phyloP scores from a whole-genome alignment of 352 stramenopile genomes.

The Phytophthora citrophthora region DNA sequence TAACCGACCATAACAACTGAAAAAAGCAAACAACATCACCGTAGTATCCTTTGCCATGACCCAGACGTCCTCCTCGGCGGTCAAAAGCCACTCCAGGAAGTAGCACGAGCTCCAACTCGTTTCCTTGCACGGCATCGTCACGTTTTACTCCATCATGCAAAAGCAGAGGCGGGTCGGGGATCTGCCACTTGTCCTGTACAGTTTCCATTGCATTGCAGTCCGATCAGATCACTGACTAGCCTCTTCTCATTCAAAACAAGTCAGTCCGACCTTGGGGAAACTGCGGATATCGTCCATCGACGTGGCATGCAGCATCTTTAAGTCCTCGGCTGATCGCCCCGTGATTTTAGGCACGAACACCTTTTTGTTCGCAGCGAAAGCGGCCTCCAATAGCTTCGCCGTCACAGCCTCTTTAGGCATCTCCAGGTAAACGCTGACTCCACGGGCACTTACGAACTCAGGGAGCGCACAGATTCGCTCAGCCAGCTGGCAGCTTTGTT shows the following conservation, averaged over 20 bases:
- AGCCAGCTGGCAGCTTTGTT: conserved; percentile 59
- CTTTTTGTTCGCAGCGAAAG: conserved; percentile 71
- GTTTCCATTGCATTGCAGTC: conserved; percentile 12
- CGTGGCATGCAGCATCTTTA: conserved; percentile 76
- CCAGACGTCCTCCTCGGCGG: conserved; percentile 70
- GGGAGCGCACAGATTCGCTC: conserved; percentile 54
- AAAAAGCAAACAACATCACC: conserved; percentile 35
- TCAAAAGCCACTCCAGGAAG: conserved; percentile 88
- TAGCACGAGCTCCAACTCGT: conserved; percentile 82
- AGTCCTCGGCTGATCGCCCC: conserved; percentile 62
- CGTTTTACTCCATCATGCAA: conserved; percentile 28
- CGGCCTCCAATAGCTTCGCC: conserved; percentile 45
- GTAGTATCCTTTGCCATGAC: conserved; percentile 91
- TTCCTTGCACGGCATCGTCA: conserved; percentile 47
- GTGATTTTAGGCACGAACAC: conserved; percentile 92
- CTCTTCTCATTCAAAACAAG: conserved; percentile 1
- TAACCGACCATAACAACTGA: neutral
- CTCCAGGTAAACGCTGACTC: conserved; percentile 84
- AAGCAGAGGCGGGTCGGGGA: conserved; percentile 73
- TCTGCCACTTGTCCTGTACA: conserved; percentile 87
- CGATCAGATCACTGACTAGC: conserved; percentile 23
- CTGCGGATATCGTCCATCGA: conserved; percentile 71
- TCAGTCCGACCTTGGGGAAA: conserved; percentile 75
- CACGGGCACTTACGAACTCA: conserved; percentile 49
- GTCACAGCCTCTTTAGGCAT: conserved; percentile 87